Base-by-base conservation (phyloP, 2,329 filamentous ascomycete species). In the Penicillium frequentans region DNA sequence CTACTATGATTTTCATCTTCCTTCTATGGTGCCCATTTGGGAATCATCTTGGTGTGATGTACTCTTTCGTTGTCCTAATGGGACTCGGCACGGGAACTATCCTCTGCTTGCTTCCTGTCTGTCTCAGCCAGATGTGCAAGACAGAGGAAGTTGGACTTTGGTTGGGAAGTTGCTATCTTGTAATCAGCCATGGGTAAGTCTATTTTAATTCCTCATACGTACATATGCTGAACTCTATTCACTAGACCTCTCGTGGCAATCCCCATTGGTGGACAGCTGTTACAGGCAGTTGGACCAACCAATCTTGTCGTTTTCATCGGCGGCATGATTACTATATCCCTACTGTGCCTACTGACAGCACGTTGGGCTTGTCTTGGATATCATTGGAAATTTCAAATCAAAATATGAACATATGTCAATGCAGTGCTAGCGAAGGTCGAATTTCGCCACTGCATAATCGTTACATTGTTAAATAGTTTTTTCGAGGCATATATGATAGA, bases 91-190 rank as follows among this genome's bases (percentile, higher is more conserved):
- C 52, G 3, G 52, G 52, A 21, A 48, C 45, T 29, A 54, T 54
- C 33, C 52, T 54, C n/a, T 48, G 45, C 27, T 24, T 54, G 3
- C 39, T 46, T 9, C 52, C 52, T 26, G 52, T 54, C 23, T 54
- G 52, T 19, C 35, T 54, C 23, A 45, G 45, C n/a, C 52, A 54
- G n/a, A 54, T 54, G 33, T 54, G 52, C 45, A 54, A 54, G 35
- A 54, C 52, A n/a, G 52, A 54, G 21, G 52, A 54, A 23, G 44
- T 54, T 19, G 52, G 52, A 21, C 52, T 39, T 23, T 54, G 52
- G 52, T 45, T 43, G 9, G 52, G 52, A 44, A 54, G 37, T n/a
- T 54, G 52, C 27, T 54, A 54, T 33, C 24, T 54, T 2, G 16
- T 54, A 6, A 46, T 46, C 21, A 54, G 52, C 31, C 44, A 48